Base-by-base conservation (phyloP, 2,329 filamentous ascomycete species). In the Penicillium sclerotiorum region DNA sequence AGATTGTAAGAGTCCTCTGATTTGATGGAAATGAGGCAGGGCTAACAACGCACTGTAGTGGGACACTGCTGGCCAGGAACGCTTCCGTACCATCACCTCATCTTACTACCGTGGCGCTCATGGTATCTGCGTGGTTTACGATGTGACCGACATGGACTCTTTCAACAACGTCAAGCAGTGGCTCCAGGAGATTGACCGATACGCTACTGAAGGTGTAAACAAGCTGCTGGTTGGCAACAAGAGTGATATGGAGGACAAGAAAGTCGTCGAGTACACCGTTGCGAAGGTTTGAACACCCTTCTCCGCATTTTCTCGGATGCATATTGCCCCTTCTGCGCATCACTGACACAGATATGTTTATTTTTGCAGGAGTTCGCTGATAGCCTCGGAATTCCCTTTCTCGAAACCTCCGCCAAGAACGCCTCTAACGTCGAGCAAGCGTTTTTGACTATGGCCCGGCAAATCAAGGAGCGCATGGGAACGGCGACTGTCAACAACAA, bases 161-260 rank as follows among this genome's bases (percentile, higher is more conserved):
- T 99, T 99, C 90, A 97, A 99, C 87, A 99, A 97, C 80, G 94
- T 99, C 68, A 97, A 99, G 89, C 94, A 99, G 83, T 99, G 94
- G 94, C 85, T 99, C 56, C 94, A 99, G 77, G 94, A 99, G 80
- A 99, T 99, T 67, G 94, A 99, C 80, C 87, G 94, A 74, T 97
- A 99, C 70, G 94, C 94, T 65, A 99, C 94, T 63, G 94, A 99
- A 79, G 94, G 94, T 61, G 94, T 99, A 71, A 99, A 99, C 86
- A 99, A 99, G 84, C 84, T 99, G 61, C 86, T 99, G 56, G 93
- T 99, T 57, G 94, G 94, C 71, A 99, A 99, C 88, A 99, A 99
- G 88, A 96, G 91, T 78, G 94, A 99, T 89, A 97, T 99, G 91
- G 86, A 93, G 53, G 94, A 99, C 80, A 99, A 99, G 89, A 99